Conservation (phyloP, 495 filamentous ascomycete species). For the Hyaloscypha bicolor region DNA sequence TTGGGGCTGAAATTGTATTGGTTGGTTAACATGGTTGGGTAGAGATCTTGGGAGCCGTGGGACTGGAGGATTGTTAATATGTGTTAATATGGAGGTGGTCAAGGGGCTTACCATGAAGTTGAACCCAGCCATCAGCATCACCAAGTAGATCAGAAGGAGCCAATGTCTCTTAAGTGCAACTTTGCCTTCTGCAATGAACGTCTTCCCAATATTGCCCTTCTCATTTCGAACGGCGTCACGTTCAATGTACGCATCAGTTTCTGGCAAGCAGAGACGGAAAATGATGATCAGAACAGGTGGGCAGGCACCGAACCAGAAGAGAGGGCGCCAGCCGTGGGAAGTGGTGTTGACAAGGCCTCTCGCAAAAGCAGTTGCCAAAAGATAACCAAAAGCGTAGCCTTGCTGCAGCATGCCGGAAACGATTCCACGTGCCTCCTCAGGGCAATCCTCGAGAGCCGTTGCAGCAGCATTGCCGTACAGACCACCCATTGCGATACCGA, state of each 20-base stretch:
- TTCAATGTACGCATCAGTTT: constrained; percentile 69
- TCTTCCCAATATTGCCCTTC: constrained; percentile 50
- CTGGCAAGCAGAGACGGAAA: constrained; percentile 75
- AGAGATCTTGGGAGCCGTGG: constrained; percentile 90
- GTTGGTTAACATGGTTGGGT: constrained; percentile 79
- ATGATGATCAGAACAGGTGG: constrained; percentile 80
- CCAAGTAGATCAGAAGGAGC: constrained; percentile 76
- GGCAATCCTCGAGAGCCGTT: constrained; percentile 84
- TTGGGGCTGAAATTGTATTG: constrained; percentile 74
- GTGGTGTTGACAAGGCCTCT: constrained; percentile 73
- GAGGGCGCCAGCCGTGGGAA: constrained; percentile 73
- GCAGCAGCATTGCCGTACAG: constrained; percentile 87
- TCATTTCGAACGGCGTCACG: constrained; percentile 61
- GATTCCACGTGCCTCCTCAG: constrained; percentile 70
- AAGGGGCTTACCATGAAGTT: constrained; percentile 72
- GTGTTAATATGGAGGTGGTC: not conserved
- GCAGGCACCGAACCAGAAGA: constrained; percentile 85
- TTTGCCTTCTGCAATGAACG: constrained; percentile 75
- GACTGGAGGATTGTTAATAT: constrained; percentile 47
- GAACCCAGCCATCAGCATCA: constrained; percentile 86
- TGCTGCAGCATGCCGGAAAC: constrained; percentile 84
- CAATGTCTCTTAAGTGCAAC: constrained; percentile 77
- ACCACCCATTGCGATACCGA: constrained; percentile 88
- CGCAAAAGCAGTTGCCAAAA: constrained; percentile 78
- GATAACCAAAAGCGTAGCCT: constrained; percentile 86